Evolutionary conservation across 768 basidiomycete genomes (phyloP).

Genomic region (Heimioporus sp.): DNA sequence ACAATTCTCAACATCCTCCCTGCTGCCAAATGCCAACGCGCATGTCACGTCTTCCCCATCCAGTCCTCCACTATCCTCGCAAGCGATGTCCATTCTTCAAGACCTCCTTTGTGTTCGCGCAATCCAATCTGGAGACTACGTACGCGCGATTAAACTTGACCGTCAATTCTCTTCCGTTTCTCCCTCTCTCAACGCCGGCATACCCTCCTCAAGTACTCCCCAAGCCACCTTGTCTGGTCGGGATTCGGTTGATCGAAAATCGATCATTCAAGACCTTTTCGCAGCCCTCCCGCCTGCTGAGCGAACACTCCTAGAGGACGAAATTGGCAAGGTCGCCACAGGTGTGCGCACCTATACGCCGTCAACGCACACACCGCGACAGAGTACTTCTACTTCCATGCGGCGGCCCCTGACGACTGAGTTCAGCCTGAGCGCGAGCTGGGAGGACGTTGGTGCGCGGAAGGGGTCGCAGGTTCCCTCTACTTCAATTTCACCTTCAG

Average conservation of each 20-base stretch:
- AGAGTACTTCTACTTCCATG: slow-evolving; percentile 7
- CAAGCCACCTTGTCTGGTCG: slow-evolving; percentile 20
- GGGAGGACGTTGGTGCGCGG: slow-evolving; percentile 53
- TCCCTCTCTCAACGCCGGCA: slow-evolving; percentile 19
- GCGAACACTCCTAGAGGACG: slow-evolving; percentile 58
- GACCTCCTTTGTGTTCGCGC: slow-evolving; percentile 80
- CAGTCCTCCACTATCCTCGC: slow-evolving; percentile 34
- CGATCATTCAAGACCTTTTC: slow-evolving; percentile 71
- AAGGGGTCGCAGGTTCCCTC: slow-evolving; percentile 9
- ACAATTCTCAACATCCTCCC: slow-evolving; percentile 30
- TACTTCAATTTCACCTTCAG: slow-evolving; percentile 7
- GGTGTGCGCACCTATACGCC: slow-evolving; percentile 17
- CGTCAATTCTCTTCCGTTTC: slow-evolving; percentile 53
- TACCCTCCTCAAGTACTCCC: slow-evolving; percentile 18
- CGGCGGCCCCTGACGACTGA: slow-evolving; percentile 28
- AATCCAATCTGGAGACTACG: slow-evolving; percentile 66
- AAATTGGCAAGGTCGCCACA: slow-evolving; percentile 42
- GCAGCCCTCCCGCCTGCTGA: slow-evolving; percentile 61
- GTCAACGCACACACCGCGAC: slow-evolving; percentile 3
- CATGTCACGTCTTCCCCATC: neutral
- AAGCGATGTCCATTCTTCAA: slow-evolving; percentile 59
- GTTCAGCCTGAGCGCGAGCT: slow-evolving; percentile 52
- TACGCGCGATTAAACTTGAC: slow-evolving; percentile 76
- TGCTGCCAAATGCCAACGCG: slow-evolving; percentile 8
- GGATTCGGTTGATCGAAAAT: slow-evolving; percentile 48